Evolutionary conservation across 805 yeast genomes (phyloP).

Genomic region (Metschnikowia kofuensis): DNA sequence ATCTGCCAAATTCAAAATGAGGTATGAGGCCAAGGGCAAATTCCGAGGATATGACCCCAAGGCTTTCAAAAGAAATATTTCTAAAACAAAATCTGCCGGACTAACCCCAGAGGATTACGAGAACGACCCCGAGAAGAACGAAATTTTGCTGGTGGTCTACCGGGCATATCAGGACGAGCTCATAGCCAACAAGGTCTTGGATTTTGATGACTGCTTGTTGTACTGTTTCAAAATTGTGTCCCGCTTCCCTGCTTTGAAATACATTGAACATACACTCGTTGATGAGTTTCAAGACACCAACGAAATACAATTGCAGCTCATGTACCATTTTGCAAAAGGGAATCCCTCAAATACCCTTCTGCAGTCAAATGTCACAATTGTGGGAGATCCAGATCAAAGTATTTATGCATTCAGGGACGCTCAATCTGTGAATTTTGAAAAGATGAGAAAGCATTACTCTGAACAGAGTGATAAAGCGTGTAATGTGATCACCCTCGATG

Average conservation of each 20-base stretch:
- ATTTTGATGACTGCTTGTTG: conserved; percentile 81
- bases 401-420: conserved; percentile 90
- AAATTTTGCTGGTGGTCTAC: conserved; percentile 38
- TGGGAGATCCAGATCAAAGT: conserved; percentile 96
- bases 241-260: conserved; percentile 43
- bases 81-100: conserved; percentile 56
- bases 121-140: conserved; percentile 10
- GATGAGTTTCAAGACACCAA: conserved; percentile 97
- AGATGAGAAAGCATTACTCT: conserved; percentile 45
- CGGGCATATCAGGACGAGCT: conserved; percentile 51
- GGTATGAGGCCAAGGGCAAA: conserved; percentile 16
- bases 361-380: conserved; percentile 69
- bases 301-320: conserved; percentile 65
- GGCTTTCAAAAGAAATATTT: conserved; percentile 44
- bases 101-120: conserved; percentile 41
- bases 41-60: conserved; percentile 38
- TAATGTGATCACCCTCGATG: conserved; percentile 46
- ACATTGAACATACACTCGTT: conserved; percentile 69
- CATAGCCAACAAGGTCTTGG: conserved; percentile 45
- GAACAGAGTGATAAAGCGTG: conserved; percentile 17
- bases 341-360: conserved; percentile 26
- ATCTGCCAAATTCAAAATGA: conserved; percentile 10
- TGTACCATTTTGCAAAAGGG: conserved; percentile 45
- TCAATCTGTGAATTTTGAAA: conserved; percentile 58
- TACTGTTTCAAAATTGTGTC: conserved; percentile 50